Conservation (phyloP, 257 asterid genomes). For the Nicotiana tabacum region DNA sequence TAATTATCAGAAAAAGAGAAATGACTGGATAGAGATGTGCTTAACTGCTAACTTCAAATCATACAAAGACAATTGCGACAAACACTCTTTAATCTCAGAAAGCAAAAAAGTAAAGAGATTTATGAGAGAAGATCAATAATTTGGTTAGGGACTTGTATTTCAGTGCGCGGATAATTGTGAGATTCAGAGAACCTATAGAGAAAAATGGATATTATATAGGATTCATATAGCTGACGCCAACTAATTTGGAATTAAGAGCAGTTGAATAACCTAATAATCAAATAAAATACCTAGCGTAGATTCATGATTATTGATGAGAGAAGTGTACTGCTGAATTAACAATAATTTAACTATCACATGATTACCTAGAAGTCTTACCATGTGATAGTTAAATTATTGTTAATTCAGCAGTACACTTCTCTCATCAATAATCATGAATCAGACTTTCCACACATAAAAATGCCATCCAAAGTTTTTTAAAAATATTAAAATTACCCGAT, state of each 20-base stretch:
- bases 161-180: not conserved
- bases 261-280: not conserved
- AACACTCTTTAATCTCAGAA: not conserved
- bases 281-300: not conserved
- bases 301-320: not conserved
- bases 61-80: not conserved
- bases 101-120: not conserved
- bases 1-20: not conserved
- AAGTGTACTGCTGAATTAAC: not conserved
- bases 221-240: not conserved
- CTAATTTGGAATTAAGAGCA: not conserved
- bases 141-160: not conserved
- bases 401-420: not conserved
- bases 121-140: not conserved
- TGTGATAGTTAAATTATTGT: not conserved
- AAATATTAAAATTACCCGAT: constrained; percentile 51
- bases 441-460: not conserved
- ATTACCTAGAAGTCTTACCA: not conserved
- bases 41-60: not conserved
- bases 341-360: not conserved
- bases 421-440: not conserved
- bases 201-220: not conserved
- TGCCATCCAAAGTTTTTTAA: not conserved
- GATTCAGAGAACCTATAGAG: not conserved
- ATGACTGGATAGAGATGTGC: not conserved